Base-by-base conservation (phyloP, 192 early-diverging fungal species). In the Coemansia sp. region DNA sequence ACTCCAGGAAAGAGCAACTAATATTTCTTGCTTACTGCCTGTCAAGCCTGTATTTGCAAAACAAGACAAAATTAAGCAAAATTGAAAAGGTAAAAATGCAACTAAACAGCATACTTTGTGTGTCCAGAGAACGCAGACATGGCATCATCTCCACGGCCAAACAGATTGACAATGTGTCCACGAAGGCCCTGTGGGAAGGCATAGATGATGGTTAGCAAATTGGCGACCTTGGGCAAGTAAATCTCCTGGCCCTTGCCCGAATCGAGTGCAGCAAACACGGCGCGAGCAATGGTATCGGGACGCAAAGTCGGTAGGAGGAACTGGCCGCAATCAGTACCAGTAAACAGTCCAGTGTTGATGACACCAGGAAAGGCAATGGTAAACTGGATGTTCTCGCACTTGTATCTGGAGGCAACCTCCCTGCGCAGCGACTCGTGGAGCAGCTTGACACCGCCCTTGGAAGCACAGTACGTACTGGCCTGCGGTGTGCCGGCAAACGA, bases 381-480 rank as follows among this genome's bases (percentile, higher is more conserved):
- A n/a, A 85, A 79, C 27, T 82, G 77, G 46, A 94, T 72, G 53
- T 86, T 75, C 8, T 78, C 80, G 3, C 64, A 67, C 17, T 67
- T 73, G 60, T 84, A 89, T 53, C 82, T 71, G 36, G 65, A 58
- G 15, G 59, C 56, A 17, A 89, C 76, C 60, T 94, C 92, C 55
- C 85, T 83, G 36, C 85, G 84, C 20, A 94, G 70, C 5, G 81
- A 56, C 55, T 94, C 92, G 37, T 81, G 82, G 37, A 90, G 85
- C 6, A 82, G 71, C 42, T 77, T 79, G 10, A 88, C 74, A 23
- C 83, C 92, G 18, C 87, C 83, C 57, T 94, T 94, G 40, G 85
- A 81, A 13, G 89, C 85, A 45, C 83, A 82, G 62, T 94, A 94
- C 50, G 83, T 85, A 17, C 79, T 83, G 73, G 72, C 69, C 38